Percentiles rank a stretch among this genome's conserved stretches.
phyloP scores from a whole-genome alignment of 2,329 filamentous ascomycete genomes.

The Fusarium falciforme region DNA sequence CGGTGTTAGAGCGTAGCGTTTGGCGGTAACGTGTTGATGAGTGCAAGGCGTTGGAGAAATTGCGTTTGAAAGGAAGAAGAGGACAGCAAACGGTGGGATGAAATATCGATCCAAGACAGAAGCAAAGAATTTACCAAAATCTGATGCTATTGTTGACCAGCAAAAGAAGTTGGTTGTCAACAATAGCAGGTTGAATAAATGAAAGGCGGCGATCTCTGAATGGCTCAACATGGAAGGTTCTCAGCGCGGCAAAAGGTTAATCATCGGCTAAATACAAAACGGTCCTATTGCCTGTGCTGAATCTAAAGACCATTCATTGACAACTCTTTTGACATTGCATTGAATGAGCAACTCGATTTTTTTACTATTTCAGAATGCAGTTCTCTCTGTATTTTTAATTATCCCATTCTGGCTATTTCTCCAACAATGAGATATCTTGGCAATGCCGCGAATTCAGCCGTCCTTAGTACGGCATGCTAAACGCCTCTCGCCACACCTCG shows the following conservation, averaged over 20 bases:
- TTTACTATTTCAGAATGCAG: neutral
- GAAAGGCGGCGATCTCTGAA: constrained; percentile 21
- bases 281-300: neutral
- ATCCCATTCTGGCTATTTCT: neutral
- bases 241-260: constrained; percentile 41
- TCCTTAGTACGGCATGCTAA: constrained; percentile 66
- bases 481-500: constrained; percentile 65
- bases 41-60: constrained; percentile 3
- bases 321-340: neutral
- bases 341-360: neutral
- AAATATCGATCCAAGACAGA: neutral
- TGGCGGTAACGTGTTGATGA: constrained; percentile 36
- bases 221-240: constrained; percentile 14
- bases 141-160: neutral
- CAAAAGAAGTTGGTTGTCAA: constrained; percentile 13
- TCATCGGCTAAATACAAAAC: constrained; percentile 42
- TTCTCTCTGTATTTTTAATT: neutral
- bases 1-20: constrained; percentile 13
- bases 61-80: constrained; percentile 1
- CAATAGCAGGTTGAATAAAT: constrained; percentile 20
- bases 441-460: constrained; percentile 74
- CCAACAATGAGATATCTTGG: constrained; percentile 20
- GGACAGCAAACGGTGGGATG: neutral
- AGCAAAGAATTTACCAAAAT: constrained; percentile 10
- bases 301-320: neutral